These are phyloP conservation scores for Debaryomyces maramus DNA, from an alignment of 805 yeast genomes.

Conservation along the genomic window DNA sequence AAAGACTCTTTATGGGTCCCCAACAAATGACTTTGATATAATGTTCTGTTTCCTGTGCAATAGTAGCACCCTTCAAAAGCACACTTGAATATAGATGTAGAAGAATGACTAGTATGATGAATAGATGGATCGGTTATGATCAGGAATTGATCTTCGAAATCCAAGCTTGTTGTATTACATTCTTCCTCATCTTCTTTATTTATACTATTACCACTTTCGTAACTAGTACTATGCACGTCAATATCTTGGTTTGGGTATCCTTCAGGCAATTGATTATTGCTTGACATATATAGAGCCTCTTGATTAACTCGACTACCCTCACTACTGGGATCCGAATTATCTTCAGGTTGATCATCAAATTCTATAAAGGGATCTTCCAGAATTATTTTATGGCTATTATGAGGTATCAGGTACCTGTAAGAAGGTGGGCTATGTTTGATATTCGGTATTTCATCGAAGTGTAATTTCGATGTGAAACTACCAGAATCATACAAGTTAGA, in stretches of 20 bases:
- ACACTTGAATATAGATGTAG: constrained; percentile 18
- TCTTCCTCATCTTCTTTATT: not conserved
- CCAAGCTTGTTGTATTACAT: constrained; percentile 1
- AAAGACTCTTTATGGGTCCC: constrained; percentile 20
- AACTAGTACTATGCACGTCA: not conserved
- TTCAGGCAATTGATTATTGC: not conserved
- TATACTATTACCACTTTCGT: not conserved
- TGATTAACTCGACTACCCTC: not conserved
- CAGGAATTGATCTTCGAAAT: constrained; percentile 28
- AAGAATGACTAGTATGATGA: not conserved
- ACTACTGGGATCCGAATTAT: not conserved
- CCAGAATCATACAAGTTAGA: not conserved
- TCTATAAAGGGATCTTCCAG: not conserved
- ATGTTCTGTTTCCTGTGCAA: constrained; percentile 27
- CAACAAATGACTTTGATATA: constrained; percentile 27
- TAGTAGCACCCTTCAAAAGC: constrained; percentile 26
- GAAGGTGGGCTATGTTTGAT: not conserved
- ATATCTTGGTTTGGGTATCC: not conserved
- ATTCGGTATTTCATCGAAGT: not conserved
- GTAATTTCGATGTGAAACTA: not conserved
- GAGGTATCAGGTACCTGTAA: not conserved
- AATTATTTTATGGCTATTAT: not conserved
- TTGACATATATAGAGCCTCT: not conserved
- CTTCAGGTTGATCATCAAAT: not conserved
- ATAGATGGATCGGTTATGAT: constrained; percentile 14